phyloP scores from a whole-genome alignment of 148 eudicot genomes.

The Euryodendron excelsum region DNA sequence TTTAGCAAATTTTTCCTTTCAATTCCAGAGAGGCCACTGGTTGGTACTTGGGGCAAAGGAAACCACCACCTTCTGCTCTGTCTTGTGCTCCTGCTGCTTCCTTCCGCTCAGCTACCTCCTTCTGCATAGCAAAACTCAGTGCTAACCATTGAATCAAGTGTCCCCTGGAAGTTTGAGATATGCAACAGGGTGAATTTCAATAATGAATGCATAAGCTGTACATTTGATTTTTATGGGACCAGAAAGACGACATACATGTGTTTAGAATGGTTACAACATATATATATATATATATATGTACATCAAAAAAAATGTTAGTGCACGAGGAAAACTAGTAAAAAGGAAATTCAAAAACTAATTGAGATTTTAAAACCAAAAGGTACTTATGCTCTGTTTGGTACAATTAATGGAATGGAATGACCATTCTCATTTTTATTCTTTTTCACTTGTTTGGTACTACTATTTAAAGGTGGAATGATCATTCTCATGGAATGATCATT shows the following conservation, averaged over 20 bases:
- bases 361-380: no score
- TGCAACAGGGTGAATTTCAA: not conserved
- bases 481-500: no score
- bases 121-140: constrained; percentile 91
- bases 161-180: constrained; percentile 51
- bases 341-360: no score
- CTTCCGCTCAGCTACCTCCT: constrained; percentile 73
- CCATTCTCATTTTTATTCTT: no score
- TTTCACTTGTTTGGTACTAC: no score
- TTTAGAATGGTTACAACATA: no score
- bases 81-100: constrained; percentile 51
- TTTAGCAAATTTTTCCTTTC: constrained; percentile 68
- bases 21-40: constrained; percentile 69
- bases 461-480: no score
- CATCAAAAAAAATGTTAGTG: no score
- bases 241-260: constrained; percentile 60
- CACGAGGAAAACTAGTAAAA: no score
- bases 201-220: not conserved
- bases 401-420: no score
- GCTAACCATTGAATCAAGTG: constrained; percentile 71
- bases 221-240: constrained; percentile 11
- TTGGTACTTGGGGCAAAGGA: constrained; percentile 83
- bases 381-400: no score
- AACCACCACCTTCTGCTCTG: constrained; percentile 96
- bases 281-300: no score